These are phyloP conservation scores for Neonectria punicea DNA, from an alignment of 2,329 filamentous ascomycete species.

Conservation along the genomic window DNA sequence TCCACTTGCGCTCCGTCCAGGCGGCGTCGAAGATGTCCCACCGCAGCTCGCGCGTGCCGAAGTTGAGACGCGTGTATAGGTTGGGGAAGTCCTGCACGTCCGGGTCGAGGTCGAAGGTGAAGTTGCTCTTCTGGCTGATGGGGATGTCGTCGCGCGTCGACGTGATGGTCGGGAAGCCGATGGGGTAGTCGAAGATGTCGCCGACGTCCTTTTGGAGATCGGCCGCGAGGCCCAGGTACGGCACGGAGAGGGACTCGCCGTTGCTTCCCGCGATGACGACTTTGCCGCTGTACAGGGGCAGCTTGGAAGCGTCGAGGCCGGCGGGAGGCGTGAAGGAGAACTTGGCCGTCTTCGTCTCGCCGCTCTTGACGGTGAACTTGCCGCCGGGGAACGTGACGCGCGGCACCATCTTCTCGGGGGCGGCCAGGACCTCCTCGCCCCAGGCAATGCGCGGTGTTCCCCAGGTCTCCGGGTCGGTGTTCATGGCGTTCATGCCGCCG, in stretches of 20 bases:
- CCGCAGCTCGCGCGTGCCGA: constrained; percentile 37
- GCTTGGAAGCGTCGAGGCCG: constrained; percentile 3
- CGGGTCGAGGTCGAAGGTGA: constrained; percentile 29
- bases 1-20: constrained; percentile 21
- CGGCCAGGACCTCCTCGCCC: constrained; percentile 1
- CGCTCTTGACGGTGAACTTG: constrained; percentile 15
- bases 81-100: constrained; percentile 32
- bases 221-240: constrained; percentile 9
- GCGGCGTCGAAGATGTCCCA: constrained; percentile 30
- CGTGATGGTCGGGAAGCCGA: neutral
- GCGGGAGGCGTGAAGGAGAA: constrained; percentile 15
- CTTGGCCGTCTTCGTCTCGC: constrained; percentile 7
- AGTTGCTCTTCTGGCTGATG: neutral
- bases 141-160: neutral
- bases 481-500: constrained; percentile 8
- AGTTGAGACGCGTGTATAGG: constrained; percentile 33
- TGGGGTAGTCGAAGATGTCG: neutral
- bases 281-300: constrained; percentile 24
- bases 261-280: constrained; percentile 10
- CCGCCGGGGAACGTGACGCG: neutral
- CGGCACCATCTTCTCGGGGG: neutral
- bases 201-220: constrained; percentile 2
- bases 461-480: constrained; percentile 1
- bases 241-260: constrained; percentile 13
- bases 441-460: constrained; percentile 1